Evolutionary conservation across 1,284 basidiomycete species (phyloP), one percentile per base, ranked within the genome.

Genomic region (Veloboletus limbatus): DNA sequence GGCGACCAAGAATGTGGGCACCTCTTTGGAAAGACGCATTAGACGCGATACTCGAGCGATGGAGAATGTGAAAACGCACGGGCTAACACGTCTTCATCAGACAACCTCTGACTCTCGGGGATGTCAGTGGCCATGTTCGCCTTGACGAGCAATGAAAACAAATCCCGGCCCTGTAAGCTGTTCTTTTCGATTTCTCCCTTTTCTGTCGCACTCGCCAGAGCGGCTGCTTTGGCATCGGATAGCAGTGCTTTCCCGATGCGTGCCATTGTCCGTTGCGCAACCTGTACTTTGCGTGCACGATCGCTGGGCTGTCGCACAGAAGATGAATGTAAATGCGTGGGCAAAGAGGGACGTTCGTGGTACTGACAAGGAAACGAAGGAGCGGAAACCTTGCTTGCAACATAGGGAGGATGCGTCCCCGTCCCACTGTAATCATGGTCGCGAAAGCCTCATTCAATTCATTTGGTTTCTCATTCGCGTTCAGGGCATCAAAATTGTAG

Each of bases 11-110:
- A 49, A 57, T 7, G 60, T 64, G 3, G 62, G 65, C 16, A 74
- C 59, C 63, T 74, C 72, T 71, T 50, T 18, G 11, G 10, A 8
- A 32, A 34, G n/a, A 30, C 27, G 21, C 13, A 27, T 44, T 24
- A 35, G 21, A 6, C 3, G 6, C 8, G 6, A n/a, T n/a, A n/a
- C n/a, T n/a, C 74, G 6, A 85, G 59, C 18, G 3, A 13, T 6
- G 21, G 18, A 22, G 2, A 6, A 6, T 6, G 13, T 8, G 24
- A 9, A 11, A 54, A 78, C 75, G 70, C 72, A 81, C 90, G 89
- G 6, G 81, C 79, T 24, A 87, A 57, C 0, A 92, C 81, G 52
- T 92, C 89, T 21, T 80, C 76, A 53, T 92, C 88, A 20, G 73
- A 73, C 71, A 93, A 68, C 33, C 75, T 71, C 54, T 87, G 81